Evolutionary conservation across 1,284 basidiomycete species (phyloP).

Genomic region (Kalmanozyma brasiliensis): DNA sequence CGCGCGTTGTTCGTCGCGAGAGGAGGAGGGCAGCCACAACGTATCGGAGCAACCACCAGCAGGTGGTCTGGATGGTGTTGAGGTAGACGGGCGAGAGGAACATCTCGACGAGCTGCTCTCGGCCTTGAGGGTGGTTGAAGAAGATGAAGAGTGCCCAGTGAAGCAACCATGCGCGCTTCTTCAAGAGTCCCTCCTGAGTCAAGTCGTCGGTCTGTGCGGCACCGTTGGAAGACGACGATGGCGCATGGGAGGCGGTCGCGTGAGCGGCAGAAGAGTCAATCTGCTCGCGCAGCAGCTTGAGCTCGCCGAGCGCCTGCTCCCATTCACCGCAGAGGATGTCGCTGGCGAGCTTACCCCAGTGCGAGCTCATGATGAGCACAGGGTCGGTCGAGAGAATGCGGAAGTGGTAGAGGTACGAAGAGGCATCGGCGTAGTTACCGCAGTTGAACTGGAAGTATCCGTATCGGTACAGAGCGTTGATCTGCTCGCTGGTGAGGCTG

Average conservation of each 20-base stretch:
- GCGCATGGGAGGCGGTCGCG: constrained; percentile 39
- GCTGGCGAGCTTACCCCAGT: constrained; percentile 97
- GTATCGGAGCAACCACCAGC: constrained; percentile 94
- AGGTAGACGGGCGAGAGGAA: constrained; percentile 96
- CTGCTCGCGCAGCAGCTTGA: constrained; percentile 89
- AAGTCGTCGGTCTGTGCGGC: constrained; percentile 43
- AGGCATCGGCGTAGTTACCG: constrained; percentile 94
- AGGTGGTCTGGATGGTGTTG: constrained; percentile 96
- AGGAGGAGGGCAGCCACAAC: constrained; percentile 91
- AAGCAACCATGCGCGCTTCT: constrained; percentile 95
- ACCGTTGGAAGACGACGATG: constrained; percentile 41
- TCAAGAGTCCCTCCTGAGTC: constrained; percentile 75
- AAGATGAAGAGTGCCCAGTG: constrained; percentile 99
- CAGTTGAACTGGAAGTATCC: constrained; percentile 98
- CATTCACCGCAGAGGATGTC: constrained; percentile 94
- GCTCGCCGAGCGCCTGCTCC: constrained; percentile 91
- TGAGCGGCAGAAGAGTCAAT: constrained; percentile 75
- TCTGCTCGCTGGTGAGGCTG: constrained; percentile 91
- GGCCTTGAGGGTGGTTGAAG: constrained; percentile 93
- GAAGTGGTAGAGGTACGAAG: constrained; percentile 98
- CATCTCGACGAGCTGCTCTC: constrained; percentile 92
- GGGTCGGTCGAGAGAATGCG: constrained; percentile 92
- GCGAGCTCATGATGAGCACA: constrained; percentile 90
- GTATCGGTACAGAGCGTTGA: constrained; percentile 95
- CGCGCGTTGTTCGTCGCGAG: constrained; percentile 75